Conservation (phyloP, 2,329 filamentous ascomycete species). For the Ophiocordyceps unilateralis region DNA sequence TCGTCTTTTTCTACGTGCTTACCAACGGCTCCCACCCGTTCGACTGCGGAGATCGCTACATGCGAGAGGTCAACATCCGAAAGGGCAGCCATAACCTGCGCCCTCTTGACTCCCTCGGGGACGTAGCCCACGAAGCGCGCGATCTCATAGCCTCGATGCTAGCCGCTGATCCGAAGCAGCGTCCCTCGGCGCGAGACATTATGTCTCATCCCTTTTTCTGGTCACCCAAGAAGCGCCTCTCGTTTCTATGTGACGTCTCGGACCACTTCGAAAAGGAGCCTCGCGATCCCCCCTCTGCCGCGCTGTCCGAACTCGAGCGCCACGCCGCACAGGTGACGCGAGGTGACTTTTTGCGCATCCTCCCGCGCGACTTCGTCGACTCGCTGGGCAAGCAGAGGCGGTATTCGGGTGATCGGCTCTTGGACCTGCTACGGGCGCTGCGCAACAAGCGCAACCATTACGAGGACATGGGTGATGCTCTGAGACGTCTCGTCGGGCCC, state of each 20-base stretch:
- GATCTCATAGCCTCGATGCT: slow-evolving; percentile 77
- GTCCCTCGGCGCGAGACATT: slow-evolving; percentile 61
- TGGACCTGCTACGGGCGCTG: slow-evolving; percentile 77
- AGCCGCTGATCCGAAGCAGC: slow-evolving; percentile 29
- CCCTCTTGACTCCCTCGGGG: slow-evolving; percentile 57
- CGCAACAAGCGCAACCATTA: slow-evolving; percentile 97
- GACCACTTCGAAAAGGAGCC: slow-evolving; percentile 92
- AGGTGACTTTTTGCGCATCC: slow-evolving; percentile 58
- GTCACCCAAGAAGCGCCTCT: slow-evolving; percentile 71
- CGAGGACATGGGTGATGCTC: slow-evolving; percentile 75
- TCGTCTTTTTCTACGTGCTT: slow-evolving; percentile 98
- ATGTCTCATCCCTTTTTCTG: slow-evolving; percentile 96
- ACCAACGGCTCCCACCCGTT: slow-evolving; percentile 87
- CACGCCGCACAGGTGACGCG: slow-evolving; percentile 36
- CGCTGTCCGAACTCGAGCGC: slow-evolving; percentile 42
- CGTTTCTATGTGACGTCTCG: slow-evolving; percentile 89
- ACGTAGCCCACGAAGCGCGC: slow-evolving; percentile 72
- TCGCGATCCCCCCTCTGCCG: slow-evolving; percentile 59
- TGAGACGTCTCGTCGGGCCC: slow-evolving; percentile 53
- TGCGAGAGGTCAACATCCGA: slow-evolving; percentile 93
- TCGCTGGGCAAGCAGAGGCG: slow-evolving; percentile 88
- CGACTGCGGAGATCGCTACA: slow-evolving; percentile 84
- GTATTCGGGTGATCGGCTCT: slow-evolving; percentile 67
- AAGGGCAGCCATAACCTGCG: slow-evolving; percentile 64
- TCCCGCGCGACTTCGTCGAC: slow-evolving; percentile 73